Evolutionary conservation across 73 alveolate genomes (phyloP).

Genomic region (Tetrahymena thermophila): DNA sequence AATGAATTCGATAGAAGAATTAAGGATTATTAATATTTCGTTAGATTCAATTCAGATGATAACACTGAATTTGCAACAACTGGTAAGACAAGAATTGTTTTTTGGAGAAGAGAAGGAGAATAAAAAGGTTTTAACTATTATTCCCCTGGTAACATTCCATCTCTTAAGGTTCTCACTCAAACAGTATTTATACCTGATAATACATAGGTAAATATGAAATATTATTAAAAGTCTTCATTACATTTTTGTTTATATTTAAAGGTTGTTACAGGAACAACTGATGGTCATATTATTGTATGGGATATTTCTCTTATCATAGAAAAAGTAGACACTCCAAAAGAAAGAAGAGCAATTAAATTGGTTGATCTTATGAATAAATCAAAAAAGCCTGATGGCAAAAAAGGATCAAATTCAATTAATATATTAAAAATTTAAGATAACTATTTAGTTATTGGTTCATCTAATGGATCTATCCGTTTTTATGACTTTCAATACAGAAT

Average conservation of each 20-base stretch:
- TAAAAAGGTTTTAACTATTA: conserved; percentile 61
- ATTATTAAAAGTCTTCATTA: neutral
- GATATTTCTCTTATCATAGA: conserved; percentile 93
- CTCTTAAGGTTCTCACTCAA: conserved; percentile 72
- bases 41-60: conserved; percentile 7
- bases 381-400: conserved; percentile 69
- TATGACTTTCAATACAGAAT: conserved; percentile 93
- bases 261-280: conserved; percentile 86
- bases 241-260: neutral
- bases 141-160: conserved; percentile 49
- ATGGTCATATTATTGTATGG: conserved; percentile 95
- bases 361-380: conserved; percentile 76
- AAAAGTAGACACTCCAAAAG: conserved; percentile 90
- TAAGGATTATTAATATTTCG: neutral
- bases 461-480: conserved; percentile 94
- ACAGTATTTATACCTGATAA: conserved; percentile 86
- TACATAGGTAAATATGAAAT: conserved; percentile 50
- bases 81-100: conserved; percentile 64
- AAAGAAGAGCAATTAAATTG: conserved; percentile 89
- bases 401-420: conserved; percentile 77
- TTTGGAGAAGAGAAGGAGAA: conserved; percentile 70
- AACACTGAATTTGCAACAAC: conserved; percentile 56
- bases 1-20: neutral
- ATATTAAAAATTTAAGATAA: conserved; percentile 86
- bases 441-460: conserved; percentile 90